Percentiles rank a stretch among this genome's conserved stretches.
Conservation (phyloP, 1,284 basidiomycete genomes). For the Ceratobasidium theobromae region DNA sequence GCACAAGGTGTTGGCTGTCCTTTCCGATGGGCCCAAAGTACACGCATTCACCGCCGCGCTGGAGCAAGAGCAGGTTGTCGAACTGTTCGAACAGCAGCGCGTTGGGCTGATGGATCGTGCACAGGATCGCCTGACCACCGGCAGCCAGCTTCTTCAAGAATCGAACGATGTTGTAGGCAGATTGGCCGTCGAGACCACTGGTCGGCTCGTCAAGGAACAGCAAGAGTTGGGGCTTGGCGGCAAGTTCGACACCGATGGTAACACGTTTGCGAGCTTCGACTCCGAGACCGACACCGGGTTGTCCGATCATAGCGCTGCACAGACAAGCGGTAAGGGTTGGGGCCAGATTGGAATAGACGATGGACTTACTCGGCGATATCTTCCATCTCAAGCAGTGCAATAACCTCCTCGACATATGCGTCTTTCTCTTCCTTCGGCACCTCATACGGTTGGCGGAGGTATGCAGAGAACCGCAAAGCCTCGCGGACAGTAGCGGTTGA, state of each 20-base stretch:
- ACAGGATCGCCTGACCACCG: constrained; percentile 68
- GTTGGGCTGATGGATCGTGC: constrained; percentile 54
- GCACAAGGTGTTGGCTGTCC: constrained; percentile 51
- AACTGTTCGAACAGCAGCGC: constrained; percentile 56
- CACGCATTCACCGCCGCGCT: constrained; percentile 52
- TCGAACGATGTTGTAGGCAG: constrained; percentile 56
- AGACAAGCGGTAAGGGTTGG: not conserved
- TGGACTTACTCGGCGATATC: constrained; percentile 53
- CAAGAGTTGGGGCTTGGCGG: constrained; percentile 57
- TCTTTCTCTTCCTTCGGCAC: constrained; percentile 53
- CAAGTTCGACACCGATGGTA: constrained; percentile 61
- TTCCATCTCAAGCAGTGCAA: constrained; percentile 52
- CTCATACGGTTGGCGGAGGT: constrained; percentile 55
- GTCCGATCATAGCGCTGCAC: constrained; percentile 47
- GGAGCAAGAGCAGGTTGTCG: constrained; percentile 52
- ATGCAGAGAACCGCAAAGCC: constrained; percentile 57
- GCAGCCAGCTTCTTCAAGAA: constrained; percentile 69
- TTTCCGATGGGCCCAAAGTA: constrained; percentile 58
- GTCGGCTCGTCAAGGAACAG: constrained; percentile 58
- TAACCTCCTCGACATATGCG: constrained; percentile 53
- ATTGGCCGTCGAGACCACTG: constrained; percentile 58
- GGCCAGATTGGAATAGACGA: constrained; percentile 39
- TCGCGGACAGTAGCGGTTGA: constrained; percentile 58
- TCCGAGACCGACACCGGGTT: constrained; percentile 51
- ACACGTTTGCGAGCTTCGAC: constrained; percentile 57